Conservation (phyloP, 148 eudicot species). For the Polygonum aviculare region DNA sequence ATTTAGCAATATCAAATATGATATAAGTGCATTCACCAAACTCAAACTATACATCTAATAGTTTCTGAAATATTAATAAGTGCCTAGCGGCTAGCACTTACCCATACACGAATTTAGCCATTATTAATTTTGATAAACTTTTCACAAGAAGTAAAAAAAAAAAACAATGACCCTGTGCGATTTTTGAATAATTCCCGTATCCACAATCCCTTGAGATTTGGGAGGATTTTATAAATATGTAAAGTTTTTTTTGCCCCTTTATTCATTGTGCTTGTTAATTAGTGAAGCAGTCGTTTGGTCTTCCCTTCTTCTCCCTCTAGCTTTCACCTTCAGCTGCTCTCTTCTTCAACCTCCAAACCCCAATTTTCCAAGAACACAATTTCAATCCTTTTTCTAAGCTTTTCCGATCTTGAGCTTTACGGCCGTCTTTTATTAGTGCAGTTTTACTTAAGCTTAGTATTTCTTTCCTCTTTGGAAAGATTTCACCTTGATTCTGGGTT, state of each 20-base stretch:
- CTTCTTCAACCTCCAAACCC: neutral
- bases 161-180: too few species aligned
- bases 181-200: too few species aligned
- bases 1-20: too few species aligned
- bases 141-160: too few species aligned
- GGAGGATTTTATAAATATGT: neutral
- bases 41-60: too few species aligned
- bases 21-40: too few species aligned
- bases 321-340: neutral
- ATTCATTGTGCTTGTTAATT: neutral
- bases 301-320: neutral
- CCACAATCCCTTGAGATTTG: neutral
- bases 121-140: too few species aligned
- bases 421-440: neutral
- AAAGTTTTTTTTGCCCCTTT: neutral
- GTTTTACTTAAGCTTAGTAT: neutral
- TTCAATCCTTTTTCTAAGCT: neutral
- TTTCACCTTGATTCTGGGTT: neutral
- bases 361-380: neutral
- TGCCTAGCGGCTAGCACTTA: too few species aligned
- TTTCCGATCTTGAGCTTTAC: neutral
- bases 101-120: too few species aligned
- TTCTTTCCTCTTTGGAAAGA: neutral
- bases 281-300: neutral
- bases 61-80: too few species aligned